These are phyloP conservation scores for Phlebopus sp. DNA, from an alignment of 1,284 basidiomycete species.

Conservation along the genomic window DNA sequence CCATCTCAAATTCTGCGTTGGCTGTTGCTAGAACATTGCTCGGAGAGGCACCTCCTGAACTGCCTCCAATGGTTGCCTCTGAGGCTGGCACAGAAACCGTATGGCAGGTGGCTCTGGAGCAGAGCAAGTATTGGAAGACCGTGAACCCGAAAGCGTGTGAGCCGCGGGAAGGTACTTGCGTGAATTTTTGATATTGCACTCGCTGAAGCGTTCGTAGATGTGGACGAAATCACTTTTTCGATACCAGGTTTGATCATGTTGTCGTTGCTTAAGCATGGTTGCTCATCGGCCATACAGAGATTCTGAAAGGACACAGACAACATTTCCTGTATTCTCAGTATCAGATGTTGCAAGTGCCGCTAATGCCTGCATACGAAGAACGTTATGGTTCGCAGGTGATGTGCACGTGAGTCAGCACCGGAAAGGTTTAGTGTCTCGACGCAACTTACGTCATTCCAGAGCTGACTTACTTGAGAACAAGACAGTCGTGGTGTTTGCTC, in stretches of 20 bases:
- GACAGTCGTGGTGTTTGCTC: slow-evolving; percentile 79
- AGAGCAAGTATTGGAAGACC: slow-evolving; percentile 89
- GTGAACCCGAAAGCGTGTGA: slow-evolving; percentile 78
- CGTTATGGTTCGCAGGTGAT: slow-evolving; percentile 78
- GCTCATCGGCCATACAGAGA: slow-evolving; percentile 42
- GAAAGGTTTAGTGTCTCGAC: slow-evolving; percentile 1
- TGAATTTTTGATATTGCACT: slow-evolving; percentile 3
- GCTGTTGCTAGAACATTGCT: slow-evolving; percentile 85
- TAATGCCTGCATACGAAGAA: slow-evolving; percentile 67
- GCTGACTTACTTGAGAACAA: slow-evolving; percentile 65
- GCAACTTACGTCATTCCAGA: slow-evolving; percentile 35
- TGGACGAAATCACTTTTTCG: slow-evolving; percentile 57
- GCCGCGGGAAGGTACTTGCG: slow-evolving; percentile 61
- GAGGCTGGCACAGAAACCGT: slow-evolving; percentile 84
- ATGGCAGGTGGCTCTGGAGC: slow-evolving; percentile 81
- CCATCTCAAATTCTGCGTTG: slow-evolving; percentile 83
- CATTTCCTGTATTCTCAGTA: slow-evolving; percentile 73
- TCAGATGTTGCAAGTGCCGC: slow-evolving; percentile 77
- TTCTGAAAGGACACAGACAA: slow-evolving; percentile 83
- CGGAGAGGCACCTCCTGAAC: slow-evolving; percentile 78
- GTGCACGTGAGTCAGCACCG: slow-evolving; percentile 64
- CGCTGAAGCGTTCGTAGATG: slow-evolving; percentile 37
- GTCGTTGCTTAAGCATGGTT: background rate
- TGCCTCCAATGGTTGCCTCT: slow-evolving; percentile 69
- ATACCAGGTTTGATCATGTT: slow-evolving; percentile 52